A percentile compares a stretch with the other conserved stretches of the same genome.
These are phyloP conservation scores for Penicillium sp. DNA, from an alignment of 2,329 filamentous ascomycete species.

Conservation along the genomic window DNA sequence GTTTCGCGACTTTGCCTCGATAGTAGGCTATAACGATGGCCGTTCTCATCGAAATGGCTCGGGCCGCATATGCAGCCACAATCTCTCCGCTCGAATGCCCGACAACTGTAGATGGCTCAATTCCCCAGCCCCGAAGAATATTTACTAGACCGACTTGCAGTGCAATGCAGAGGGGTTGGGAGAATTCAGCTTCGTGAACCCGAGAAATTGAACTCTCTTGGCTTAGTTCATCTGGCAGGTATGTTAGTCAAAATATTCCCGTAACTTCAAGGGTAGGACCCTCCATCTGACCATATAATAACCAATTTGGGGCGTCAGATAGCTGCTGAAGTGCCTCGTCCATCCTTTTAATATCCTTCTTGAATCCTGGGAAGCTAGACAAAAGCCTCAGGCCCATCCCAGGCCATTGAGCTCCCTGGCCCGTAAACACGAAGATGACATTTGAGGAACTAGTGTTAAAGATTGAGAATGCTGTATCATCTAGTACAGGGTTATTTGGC, in stretches of 20 bases:
- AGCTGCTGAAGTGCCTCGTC: constrained; percentile 14
- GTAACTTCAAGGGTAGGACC: not conserved
- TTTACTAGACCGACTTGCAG: constrained; percentile 36
- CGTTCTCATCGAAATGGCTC: constrained; percentile 15
- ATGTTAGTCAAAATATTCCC: not conserved
- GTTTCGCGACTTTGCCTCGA: constrained; percentile 15
- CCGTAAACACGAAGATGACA: constrained; percentile 33
- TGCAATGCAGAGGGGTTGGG: constrained; percentile 34
- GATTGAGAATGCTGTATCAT: not conserved
- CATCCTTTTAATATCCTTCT: constrained; percentile 14
- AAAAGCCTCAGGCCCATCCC: constrained; percentile 34
- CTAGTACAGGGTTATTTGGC: not conserved
- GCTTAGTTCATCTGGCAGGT: not conserved
- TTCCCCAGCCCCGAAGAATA: constrained; percentile 23
- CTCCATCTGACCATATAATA: constrained; percentile 5
- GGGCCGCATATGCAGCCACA: constrained; percentile 34
- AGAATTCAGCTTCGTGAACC: constrained; percentile 25
- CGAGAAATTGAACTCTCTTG: not conserved
- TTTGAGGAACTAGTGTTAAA: not conserved
- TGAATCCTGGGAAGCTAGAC: constrained; percentile 15
- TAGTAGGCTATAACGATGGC: constrained; percentile 24
- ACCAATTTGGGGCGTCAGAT: constrained; percentile 1
- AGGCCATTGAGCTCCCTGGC: constrained; percentile 38
- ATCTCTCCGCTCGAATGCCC: constrained; percentile 41
- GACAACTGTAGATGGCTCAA: constrained; percentile 25